Base-by-base conservation (phyloP, 257 asterid genomes). In the Forsythia viridissima region DNA sequence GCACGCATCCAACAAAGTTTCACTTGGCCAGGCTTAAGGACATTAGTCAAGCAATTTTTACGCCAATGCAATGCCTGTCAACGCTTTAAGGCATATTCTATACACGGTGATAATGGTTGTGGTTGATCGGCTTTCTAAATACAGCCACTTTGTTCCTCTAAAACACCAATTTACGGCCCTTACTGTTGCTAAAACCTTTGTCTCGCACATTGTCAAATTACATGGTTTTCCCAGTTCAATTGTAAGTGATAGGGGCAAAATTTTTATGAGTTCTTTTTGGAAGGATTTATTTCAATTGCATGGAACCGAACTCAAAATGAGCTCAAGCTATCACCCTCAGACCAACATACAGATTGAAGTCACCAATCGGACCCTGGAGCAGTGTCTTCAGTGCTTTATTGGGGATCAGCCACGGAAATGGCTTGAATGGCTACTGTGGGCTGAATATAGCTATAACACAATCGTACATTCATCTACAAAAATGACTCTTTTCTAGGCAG, bases 391-490 rank as follows among this genome's bases (percentile, higher is more conserved):
- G 5, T 52, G 70, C 10, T 51, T 74, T 18, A 6, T 20, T 0
- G 20, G 65, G 24, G 63, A 65, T 1, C 21, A 65, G 2, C 65
- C 79, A 4, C 39, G 39, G 0, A 41, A 63, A n/a, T 76, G 73
- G 79, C 15, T 63, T 1, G 41, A 65, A 11, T 76, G 73, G 73
- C 7, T 42, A 16, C 36, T 42, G 10, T 63, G 21, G 72, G 79
- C 73, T 7, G 73, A 41, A 42, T 76, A 7, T 20, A 72, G 76
- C n/a, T 72, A 72, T 13, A 41, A 44, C 36, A 72, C 76, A 6
- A 16, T 16, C 3, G 16, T 20, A 6, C 63, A 41, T 12, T 72
- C 76, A 3, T 18, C 42, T 7, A 43, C 63, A 18, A 72, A 43
- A 44, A 6, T 67, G 8, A 67, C 43, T 9, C 39, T 21, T 2